phyloP scores from a whole-genome alignment of 2,329 filamentous ascomycete genomes.

The Epichloe gansuensis region DNA sequence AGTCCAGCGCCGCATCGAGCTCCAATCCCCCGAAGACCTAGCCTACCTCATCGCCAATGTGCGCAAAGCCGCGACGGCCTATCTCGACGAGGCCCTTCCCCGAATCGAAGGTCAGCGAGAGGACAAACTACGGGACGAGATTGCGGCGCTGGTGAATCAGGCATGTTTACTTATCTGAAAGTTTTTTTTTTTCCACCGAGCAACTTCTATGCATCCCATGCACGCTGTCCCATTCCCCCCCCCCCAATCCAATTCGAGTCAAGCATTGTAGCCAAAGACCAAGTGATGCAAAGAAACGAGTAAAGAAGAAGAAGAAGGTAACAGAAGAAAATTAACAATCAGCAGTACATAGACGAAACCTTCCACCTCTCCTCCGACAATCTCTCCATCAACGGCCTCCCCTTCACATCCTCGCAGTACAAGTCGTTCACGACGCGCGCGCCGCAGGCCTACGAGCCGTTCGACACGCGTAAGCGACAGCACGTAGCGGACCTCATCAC shows the following conservation, averaged over 20 bases:
- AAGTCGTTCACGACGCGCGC: constrained; percentile 21
- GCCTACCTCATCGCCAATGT: constrained; percentile 57
- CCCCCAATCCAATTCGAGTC: too few species aligned
- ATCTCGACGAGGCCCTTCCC: constrained; percentile 56
- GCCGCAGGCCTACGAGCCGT: constrained; percentile 40
- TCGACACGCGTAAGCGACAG: constrained; percentile 45
- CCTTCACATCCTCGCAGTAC: constrained; percentile 26
- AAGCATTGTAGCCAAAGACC: too few species aligned
- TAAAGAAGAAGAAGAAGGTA: neutral
- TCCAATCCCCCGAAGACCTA: constrained; percentile 64
- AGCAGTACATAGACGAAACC: constrained; percentile 47
- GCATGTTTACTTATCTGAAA: constrained; percentile 20
- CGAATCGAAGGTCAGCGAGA: constrained; percentile 39
- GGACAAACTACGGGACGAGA: constrained; percentile 44
- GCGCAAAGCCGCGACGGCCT: constrained; percentile 52
- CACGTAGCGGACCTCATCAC: constrained; percentile 47
- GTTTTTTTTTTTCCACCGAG: neutral
- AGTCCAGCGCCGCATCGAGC: constrained; percentile 61
- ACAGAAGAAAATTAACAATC: neutral
- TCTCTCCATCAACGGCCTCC: constrained; percentile 50
- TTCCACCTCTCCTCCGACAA: constrained; percentile 46
- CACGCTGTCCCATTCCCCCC: too few species aligned
- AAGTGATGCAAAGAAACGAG: neutral
- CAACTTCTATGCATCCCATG: too few species aligned
- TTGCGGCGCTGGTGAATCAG: constrained; percentile 47